Evolutionary conservation across 31 red algal species (phyloP).

Genomic region (Asparagopsis taxiformis): DNA sequence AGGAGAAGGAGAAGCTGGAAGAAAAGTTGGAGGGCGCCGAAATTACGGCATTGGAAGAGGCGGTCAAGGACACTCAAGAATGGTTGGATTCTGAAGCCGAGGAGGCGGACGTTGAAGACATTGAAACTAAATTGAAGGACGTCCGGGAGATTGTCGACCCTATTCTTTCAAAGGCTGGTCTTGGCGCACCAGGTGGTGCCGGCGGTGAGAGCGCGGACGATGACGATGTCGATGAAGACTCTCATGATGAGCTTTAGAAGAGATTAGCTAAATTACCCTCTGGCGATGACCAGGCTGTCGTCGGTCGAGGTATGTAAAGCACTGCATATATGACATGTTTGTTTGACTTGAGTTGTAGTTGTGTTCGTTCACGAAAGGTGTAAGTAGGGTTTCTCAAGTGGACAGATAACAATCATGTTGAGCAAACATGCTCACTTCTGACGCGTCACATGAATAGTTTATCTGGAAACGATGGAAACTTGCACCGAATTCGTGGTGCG

Average conservation of each 20-base stretch:
- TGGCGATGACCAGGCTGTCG: background rate
- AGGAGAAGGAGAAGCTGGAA: slow-evolving; percentile 84
- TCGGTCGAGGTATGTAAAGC: background rate
- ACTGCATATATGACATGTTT: slow-evolving; percentile 2
- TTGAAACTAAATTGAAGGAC: slow-evolving; percentile 89
- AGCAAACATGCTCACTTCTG: too few species aligned
- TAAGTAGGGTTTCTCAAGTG: too few species aligned
- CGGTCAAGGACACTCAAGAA: slow-evolving; percentile 86
- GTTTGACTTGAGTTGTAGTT: too few species aligned
- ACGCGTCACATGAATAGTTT: too few species aligned
- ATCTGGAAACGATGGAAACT: too few species aligned
- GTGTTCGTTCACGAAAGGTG: too few species aligned
- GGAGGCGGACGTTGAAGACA: slow-evolving; percentile 79
- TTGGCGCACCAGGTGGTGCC: slow-evolving; percentile 18
- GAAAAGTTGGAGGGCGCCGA: slow-evolving; percentile 74
- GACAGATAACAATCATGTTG: too few species aligned
- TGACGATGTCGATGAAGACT: slow-evolving; percentile 57
- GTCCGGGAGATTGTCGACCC: slow-evolving; percentile 83
- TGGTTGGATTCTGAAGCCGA: slow-evolving; percentile 83
- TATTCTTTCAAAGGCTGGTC: slow-evolving; percentile 84
- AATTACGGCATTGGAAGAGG: slow-evolving; percentile 61
- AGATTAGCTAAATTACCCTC: background rate
- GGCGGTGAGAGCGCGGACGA: slow-evolving; percentile 24
- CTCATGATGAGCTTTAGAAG: slow-evolving; percentile 50
- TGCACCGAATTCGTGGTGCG: too few species aligned